phyloP scores from a whole-genome alignment of 2,329 filamentous ascomycete species.

The Penicillium crustosum region DNA sequence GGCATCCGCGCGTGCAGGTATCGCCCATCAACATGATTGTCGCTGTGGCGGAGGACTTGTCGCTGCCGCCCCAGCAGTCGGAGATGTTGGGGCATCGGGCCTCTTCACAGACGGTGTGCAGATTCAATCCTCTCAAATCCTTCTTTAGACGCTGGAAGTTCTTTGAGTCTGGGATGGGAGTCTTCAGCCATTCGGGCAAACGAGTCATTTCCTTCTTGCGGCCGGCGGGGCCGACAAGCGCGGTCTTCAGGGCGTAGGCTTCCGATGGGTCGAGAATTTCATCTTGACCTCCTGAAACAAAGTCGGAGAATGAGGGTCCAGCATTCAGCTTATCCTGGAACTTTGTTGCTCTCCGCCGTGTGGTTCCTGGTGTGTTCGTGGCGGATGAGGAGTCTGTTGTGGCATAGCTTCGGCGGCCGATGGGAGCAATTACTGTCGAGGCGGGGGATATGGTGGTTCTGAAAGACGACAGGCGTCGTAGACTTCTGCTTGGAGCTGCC shows the following conservation, averaged over 20 bases:
- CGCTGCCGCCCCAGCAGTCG: conserved; percentile 92
- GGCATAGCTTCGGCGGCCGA: conserved; percentile 37
- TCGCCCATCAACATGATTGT: conserved; percentile 99
- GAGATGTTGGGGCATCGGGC: conserved; percentile 96
- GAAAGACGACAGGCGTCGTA: conserved; percentile 35
- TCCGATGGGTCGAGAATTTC: conserved; percentile 48
- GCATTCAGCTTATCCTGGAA: conserved; percentile 65
- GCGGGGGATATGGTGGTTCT: conserved; percentile 22
- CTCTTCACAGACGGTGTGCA: conserved; percentile 98
- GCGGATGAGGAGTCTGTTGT: conserved; percentile 41
- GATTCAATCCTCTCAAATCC: conserved; percentile 80
- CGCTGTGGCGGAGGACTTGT: conserved; percentile 87
- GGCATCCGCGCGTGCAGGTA: conserved; percentile 92
- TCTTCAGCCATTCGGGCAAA: conserved; percentile 93
- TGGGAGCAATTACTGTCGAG: conserved; percentile 15
- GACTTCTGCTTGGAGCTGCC: conserved; percentile 34
- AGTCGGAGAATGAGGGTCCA: conserved; percentile 65
- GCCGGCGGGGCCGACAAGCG: conserved; percentile 60
- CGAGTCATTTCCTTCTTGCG: conserved; percentile 68
- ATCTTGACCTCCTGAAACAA: conserved; percentile 53
- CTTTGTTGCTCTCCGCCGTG: conserved; percentile 55
- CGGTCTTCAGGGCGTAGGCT: conserved; percentile 61
- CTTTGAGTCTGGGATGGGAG: conserved; percentile 78
- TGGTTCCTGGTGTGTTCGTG: conserved; percentile 39
- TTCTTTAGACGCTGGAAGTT: conserved; percentile 96